Evolutionary conservation across 2,329 filamentous ascomycete genomes (phyloP).

Genomic region (Coniochaeta hoffmannii): DNA sequence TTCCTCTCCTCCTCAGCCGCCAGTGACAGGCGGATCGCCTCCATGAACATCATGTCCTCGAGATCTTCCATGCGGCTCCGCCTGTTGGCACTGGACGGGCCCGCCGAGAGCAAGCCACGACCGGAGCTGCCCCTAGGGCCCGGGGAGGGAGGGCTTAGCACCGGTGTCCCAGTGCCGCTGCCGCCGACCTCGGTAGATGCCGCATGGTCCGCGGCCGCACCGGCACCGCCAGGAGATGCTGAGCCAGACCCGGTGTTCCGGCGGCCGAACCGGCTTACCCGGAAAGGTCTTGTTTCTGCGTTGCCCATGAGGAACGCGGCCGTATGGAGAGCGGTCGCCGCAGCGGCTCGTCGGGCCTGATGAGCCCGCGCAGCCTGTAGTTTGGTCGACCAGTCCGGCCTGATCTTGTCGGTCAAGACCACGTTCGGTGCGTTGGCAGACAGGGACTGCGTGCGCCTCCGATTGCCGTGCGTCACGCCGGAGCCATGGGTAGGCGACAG

Average conservation of each 20-base stretch:
- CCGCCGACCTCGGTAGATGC: conserved; percentile 12
- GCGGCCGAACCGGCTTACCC: conserved; percentile 50
- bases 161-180: conserved; percentile 13
- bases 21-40: conserved; percentile 86
- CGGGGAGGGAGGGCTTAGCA: conserved; percentile 23
- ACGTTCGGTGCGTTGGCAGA: conserved; percentile 80
- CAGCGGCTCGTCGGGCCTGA: conserved; percentile 77
- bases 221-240: conserved; percentile 17
- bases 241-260: conserved; percentile 36
- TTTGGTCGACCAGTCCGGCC: conserved; percentile 92
- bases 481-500: conserved; percentile 27
- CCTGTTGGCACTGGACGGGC: conserved; percentile 18
- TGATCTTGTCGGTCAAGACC: conserved; percentile 84
- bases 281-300: conserved; percentile 38
- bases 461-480: conserved; percentile 23
- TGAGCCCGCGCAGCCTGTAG: conserved; percentile 78
- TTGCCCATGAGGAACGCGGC: conserved; percentile 86
- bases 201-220: conserved; percentile 9
- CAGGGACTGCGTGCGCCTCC: conserved; percentile 47
- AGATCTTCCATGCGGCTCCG: conserved; percentile 69
- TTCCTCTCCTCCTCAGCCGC: conserved; percentile 90
- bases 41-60: conserved; percentile 98
- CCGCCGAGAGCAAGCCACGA: conserved; percentile 12
- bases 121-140: conserved; percentile 23
- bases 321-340: conserved; percentile 88